phyloP scores from a whole-genome alignment of 169 alveolate genomes.

The Plasmodium billcollinsi region DNA sequence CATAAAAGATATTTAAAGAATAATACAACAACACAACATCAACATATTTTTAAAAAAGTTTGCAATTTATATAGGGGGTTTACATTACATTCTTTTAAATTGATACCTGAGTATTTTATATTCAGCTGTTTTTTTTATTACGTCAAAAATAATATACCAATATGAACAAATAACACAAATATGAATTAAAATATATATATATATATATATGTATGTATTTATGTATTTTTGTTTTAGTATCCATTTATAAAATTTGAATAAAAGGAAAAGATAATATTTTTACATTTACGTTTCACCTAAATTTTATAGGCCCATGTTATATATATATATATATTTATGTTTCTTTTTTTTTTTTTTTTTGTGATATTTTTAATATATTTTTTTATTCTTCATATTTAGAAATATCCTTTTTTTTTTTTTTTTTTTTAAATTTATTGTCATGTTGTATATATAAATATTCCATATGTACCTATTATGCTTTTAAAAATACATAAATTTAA shows the following conservation, averaged over 20 bases:
- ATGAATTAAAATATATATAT: too few species aligned
- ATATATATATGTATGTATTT: not conserved
- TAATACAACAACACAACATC: constrained; percentile 2
- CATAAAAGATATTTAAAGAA: constrained; percentile 9
- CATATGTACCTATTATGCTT: too few species aligned
- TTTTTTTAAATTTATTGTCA: too few species aligned
- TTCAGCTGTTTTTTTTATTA: constrained; percentile 74
- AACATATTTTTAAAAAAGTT: constrained; percentile 32
- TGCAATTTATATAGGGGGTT: constrained; percentile 53
- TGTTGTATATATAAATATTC: too few species aligned
- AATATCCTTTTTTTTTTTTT: too few species aligned
- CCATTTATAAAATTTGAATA: not conserved
- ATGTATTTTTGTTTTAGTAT: not conserved
- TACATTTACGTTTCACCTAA: too few species aligned
- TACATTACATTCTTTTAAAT: constrained; percentile 51
- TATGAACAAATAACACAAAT: constrained; percentile 2
- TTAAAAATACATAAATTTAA: too few species aligned
- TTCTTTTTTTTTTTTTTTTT: too few species aligned
- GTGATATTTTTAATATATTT: too few species aligned
- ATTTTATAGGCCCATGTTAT: too few species aligned
- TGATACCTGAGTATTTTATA: constrained; percentile 72
- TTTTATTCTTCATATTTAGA: too few species aligned
- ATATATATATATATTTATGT: too few species aligned
- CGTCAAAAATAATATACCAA: constrained; percentile 59
- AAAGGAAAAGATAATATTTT: constrained; percentile 1